Conservation (phyloP, 176 grass and related monocot genomes). For the Oryza nivara region DNA sequence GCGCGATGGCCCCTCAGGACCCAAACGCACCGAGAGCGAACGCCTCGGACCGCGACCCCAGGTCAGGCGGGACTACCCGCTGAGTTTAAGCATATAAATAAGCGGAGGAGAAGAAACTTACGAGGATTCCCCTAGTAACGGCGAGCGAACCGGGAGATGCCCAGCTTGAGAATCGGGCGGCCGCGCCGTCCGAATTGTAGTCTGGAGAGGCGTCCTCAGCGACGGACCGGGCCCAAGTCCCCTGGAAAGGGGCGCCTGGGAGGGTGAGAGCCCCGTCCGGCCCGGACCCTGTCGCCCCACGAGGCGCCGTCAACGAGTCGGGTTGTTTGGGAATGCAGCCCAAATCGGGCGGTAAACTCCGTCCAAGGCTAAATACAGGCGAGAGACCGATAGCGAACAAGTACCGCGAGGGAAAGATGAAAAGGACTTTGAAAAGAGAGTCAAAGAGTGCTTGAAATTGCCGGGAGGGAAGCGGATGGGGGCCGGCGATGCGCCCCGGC, state of each 20-base stretch:
- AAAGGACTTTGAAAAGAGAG: constrained; percentile 70
- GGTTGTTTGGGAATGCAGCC: not conserved
- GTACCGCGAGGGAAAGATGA: constrained; percentile 61
- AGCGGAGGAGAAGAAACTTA: constrained; percentile 38
- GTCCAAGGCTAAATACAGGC: constrained; percentile 63
- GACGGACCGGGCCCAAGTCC: too few species aligned
- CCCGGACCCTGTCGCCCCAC: constrained; percentile 15
- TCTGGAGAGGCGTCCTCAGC: too few species aligned
- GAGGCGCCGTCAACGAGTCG: constrained; percentile 56
- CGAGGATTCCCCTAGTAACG: constrained; percentile 47
- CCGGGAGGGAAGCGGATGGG: constrained; percentile 73
- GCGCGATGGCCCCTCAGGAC: too few species aligned
- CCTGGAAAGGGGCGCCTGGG: too few species aligned
- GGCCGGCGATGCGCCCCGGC: constrained; percentile 39
- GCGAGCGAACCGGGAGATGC: constrained; percentile 46
- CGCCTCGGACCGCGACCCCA: too few species aligned
- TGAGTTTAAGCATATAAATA: too few species aligned
- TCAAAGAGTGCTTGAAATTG: constrained; percentile 77
- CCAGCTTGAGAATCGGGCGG: not conserved
- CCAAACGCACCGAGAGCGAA: too few species aligned
- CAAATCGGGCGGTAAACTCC: constrained; percentile 39
- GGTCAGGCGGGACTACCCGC: too few species aligned
- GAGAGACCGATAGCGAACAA: constrained; percentile 60
- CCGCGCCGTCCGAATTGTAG: too few species aligned
- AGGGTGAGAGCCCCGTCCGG: too few species aligned